Evolutionary conservation across 2,329 filamentous ascomycete species (phyloP).

Genomic region (Colletotrichum somersetense): DNA sequence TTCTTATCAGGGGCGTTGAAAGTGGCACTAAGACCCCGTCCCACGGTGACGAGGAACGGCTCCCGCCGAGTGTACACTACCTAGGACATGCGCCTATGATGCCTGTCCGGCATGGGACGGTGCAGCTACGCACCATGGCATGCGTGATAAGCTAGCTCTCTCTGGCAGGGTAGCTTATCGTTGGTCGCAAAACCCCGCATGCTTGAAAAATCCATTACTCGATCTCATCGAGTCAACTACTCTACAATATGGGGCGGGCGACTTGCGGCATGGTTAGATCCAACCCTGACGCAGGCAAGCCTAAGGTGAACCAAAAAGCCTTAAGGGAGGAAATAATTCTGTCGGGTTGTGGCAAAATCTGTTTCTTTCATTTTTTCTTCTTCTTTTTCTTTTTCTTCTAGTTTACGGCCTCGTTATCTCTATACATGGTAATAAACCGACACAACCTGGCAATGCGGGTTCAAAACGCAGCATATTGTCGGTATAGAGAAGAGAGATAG

Average conservation of each 20-base stretch:
- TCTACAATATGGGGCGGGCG: constrained; percentile 12
- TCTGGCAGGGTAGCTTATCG: constrained; percentile 39
- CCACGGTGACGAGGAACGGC: constrained; percentile 23
- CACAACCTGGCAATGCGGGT: not conserved
- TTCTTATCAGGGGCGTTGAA: constrained; percentile 31
- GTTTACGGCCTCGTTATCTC: not conserved
- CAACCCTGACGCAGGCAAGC: not conserved
- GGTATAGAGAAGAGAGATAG: constrained; percentile 9
- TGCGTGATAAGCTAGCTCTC: constrained; percentile 32
- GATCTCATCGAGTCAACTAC: constrained; percentile 46
- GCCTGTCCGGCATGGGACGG: constrained; percentile 21
- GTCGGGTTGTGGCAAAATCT: not conserved
- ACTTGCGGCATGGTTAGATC: constrained; percentile 16
- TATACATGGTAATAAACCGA: too few relatives aligned
- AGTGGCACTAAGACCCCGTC: constrained; percentile 20
- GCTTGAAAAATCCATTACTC: constrained; percentile 47
- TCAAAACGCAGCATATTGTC: not conserved
- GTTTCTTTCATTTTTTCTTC: not conserved
- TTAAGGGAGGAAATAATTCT: not conserved
- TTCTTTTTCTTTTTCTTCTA: too few relatives aligned
- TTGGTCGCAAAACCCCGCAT: constrained; percentile 38
- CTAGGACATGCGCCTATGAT: not conserved
- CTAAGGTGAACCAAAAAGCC: not conserved
- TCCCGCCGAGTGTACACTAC: constrained; percentile 19
- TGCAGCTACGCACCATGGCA: not conserved